Conservation (phyloP, 441 rosid genomes). For the Euphorbia celastroides region DNA sequence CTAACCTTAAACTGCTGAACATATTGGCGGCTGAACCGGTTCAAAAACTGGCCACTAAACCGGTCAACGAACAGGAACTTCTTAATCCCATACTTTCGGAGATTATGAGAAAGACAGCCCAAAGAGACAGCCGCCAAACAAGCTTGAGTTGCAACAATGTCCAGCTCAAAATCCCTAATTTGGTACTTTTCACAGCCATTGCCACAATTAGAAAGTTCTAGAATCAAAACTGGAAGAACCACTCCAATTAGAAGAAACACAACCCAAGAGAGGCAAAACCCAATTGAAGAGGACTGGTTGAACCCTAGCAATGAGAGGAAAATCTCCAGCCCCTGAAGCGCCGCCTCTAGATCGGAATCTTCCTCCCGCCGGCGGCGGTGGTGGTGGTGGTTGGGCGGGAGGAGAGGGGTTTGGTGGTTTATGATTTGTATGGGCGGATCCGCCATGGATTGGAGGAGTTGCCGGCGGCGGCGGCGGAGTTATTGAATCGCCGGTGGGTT, state of each 20-base stretch:
- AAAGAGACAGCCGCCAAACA: conserved; percentile 69
- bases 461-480: not conserved
- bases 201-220: conserved; percentile 49
- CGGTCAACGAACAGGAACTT: conserved; percentile 83
- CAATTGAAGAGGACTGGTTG: conserved; percentile 38
- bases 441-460: conserved; percentile 3
- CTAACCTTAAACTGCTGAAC: conserved; percentile 53
- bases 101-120: conserved; percentile 67
- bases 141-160: conserved; percentile 52
- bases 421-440: conserved; percentile 9
- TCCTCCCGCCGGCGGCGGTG: not conserved
- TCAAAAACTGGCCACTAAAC: conserved; percentile 41
- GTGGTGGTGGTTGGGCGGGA: conserved; percentile 8
- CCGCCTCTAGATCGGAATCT: conserved; percentile 32
- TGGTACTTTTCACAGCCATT: conserved; percentile 45
- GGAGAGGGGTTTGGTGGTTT: conserved; percentile 22
- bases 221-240: conserved; percentile 42
- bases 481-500: not conserved
- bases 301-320: conserved; percentile 62
- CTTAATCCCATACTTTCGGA: conserved; percentile 65
- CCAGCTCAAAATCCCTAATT: conserved; percentile 57
- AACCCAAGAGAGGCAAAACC: conserved; percentile 52
- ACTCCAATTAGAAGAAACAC: conserved; percentile 49
- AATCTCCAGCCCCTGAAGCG: conserved; percentile 35
- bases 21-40: conserved; percentile 43